phyloP scores from a whole-genome alignment of 1,139 yeast genomes.

The Diutina catenulata region DNA sequence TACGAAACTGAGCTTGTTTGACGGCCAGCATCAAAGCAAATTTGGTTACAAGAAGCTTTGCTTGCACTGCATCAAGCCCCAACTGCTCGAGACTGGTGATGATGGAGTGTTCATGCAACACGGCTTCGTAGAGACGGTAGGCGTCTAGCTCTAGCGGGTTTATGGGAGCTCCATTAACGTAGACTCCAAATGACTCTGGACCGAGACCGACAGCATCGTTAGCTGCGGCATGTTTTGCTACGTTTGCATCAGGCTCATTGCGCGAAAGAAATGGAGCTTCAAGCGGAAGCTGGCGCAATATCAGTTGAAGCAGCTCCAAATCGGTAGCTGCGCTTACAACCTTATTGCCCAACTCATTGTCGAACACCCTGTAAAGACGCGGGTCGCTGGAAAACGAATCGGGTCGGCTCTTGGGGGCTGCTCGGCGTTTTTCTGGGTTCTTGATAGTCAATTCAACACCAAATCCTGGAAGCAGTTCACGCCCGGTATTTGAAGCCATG shows the following conservation, averaged over 20 bases:
- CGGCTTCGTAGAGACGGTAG: conserved; percentile 23
- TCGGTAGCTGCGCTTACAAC: too few relatives aligned
- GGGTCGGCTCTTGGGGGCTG: neutral
- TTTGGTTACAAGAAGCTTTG: conserved; percentile 28
- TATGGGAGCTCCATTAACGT: conserved; percentile 50
- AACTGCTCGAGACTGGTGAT: conserved; percentile 18
- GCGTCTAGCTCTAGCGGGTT: conserved; percentile 32
- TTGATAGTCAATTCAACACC: conserved; percentile 27
- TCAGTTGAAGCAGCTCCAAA: conserved; percentile 20
- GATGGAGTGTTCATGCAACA: conserved; percentile 24
- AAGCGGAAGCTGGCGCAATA: conserved; percentile 42
- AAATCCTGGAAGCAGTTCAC: conserved; percentile 40
- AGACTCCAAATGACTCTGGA: conserved; percentile 38
- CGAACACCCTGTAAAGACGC: conserved; percentile 9
- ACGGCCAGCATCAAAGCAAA: conserved; percentile 33
- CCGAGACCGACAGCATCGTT: conserved; percentile 25
- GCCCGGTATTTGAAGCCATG: conserved; percentile 20
- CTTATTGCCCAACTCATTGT: conserved; percentile 23
- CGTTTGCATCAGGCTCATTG: conserved; percentile 11
- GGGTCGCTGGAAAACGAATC: neutral
- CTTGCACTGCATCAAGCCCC: conserved; percentile 25
- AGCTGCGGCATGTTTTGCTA: conserved; percentile 12
- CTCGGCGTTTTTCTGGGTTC: conserved; percentile 2
- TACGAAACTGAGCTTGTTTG: conserved; percentile 22
- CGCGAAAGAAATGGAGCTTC: conserved; percentile 22